Evolutionary conservation across 768 basidiomycete genomes (phyloP), one percentile per base, ranked within the genome.

Genomic region (Amanita thiersii): DNA sequence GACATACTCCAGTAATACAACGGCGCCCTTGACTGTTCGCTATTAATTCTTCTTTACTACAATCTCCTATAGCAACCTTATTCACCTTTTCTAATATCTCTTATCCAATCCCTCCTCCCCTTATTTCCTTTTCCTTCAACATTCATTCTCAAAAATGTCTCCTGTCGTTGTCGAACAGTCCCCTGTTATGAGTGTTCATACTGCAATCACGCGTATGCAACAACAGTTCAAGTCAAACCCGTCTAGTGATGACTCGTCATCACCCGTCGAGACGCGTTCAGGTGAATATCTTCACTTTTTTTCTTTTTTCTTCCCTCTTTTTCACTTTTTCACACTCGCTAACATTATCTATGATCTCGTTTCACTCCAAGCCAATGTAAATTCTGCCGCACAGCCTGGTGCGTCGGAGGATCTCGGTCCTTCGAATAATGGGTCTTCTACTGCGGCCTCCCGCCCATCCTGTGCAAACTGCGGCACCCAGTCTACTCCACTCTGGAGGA

Each of bases 401-500:
- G 50, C 45, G 37, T 49, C 49, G 17, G 61, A 61, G 18, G 60
- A 63, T 21, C 48, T 53, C 44, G 52, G 49, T 45, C 52, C 51
- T 35, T 9, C 50, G 11, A 50, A 54, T 5, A 52, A 40, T 35
- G 56, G 58, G 14, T 47, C 56, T 37, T 39, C 55, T n/a, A 48
- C 58, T 28, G 35, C 55, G 5, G 57, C 72, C 46, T 52, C 65
- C 36, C 66, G 68, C 34, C 62, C 71, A 23, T 68, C 72, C 23
- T 87, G 85, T 57, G 69, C 77, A 28, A 86, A 85, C 59, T 87
- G 89, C 62, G 79, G 78, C 12, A 81, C 83, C n/a, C 65, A 71
- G 4, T 73, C 77, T 48, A 88, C 86, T 43, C 87, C 88, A 25
- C 75, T 90, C 19, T 91, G 89, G 89, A 69, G 87, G 52, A 74